Base-by-base conservation (phyloP, 495 filamentous ascomycete species). In the Chaetomidium leptoderma region DNA sequence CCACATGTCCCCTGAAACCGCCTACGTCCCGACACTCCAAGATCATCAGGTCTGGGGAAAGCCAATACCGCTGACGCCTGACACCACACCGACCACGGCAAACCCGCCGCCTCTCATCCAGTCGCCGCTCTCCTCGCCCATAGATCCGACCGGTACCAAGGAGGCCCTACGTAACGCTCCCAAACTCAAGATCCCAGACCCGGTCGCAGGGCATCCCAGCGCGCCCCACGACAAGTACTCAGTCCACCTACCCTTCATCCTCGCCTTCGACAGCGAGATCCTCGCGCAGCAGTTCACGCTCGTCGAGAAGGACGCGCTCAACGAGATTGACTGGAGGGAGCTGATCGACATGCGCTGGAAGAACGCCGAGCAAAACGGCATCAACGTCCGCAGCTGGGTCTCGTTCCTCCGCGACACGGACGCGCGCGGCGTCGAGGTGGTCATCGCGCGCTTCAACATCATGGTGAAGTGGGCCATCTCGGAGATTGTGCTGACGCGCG, bases 381-480 rank as follows among this genome's bases (percentile, higher is more conserved):
- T 81, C 32, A 83, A 85, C 61, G 76, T 82, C 21, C 81, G 81
- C 46, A 85, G 87, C 58, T 99, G 95, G 95, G 90, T 96, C n/a
- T 86, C 93, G 47, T 97, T 93, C 66, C 81, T 99, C 13, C 82
- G 83, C 29, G 81, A 84, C n/a, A 83, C 86, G 16, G 85, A 95
- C 58, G 87, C 87, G 24, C 87, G 83, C 35, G 93, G 93, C 21
- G 90, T 97, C 51, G 93, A 97, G 63, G 79, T 99, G n/a, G 91
- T 96, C 21, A 91, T 96, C 62, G 90, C 92, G 19, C 88, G 95
- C 35, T 97, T 97, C 77, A 97, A 97, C 69, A 80, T 99, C 59
- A 89, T 97, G 80, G 92, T 95, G 49, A 97, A 96, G 76, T 99
- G 95, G 95, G 86, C 88, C 14, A 78, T 95, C 23, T 97, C 92